Evolutionary conservation across 2,329 filamentous ascomycete species (phyloP), one percentile per base, ranked within the genome.

Genomic region (Ophiocordyceps sinensis): DNA sequence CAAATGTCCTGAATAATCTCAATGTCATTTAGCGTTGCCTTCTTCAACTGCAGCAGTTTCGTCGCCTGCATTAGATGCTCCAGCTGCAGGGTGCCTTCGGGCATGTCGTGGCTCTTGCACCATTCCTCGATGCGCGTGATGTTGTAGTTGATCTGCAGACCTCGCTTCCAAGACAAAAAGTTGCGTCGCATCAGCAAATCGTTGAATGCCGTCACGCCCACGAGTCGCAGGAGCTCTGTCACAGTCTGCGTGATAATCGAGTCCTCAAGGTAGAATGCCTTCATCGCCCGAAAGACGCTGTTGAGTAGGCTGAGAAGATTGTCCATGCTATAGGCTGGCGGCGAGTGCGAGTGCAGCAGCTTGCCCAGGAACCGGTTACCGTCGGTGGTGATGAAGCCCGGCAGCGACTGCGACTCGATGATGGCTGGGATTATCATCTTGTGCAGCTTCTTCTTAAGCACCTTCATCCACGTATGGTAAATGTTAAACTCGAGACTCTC

Each of bases 391-490:
- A 98, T 91, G 62, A 98, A 98, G 51, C 91, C 91, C 40, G 91
- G 91, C 46, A 98, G 78, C 21, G 91, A 96, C 63, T 98, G 91
- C 38, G 89, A 96, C 63, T 98, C 91, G 56, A 98, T 98, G 60
- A 98, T 98, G 42, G 91, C 91, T 1, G 91, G 91, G 41, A 98
- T 94, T 56, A 98, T 93, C 91, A 98, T 98, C 75, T 96, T 96
- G 55, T 93, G 86, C 48, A 98, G 74, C 68, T 94, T 94, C 78
- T 95, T 95, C 76, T 98, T 98, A 56, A 98, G 69, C 43, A 95
- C 85, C 73, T 98, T 98, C 91, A 98, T 98, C 91, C 91, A 98
- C 23, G 91, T 98, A 66, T 98, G 91, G 65, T 98, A 98, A 54
- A 98, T 98, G 70, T 98, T 98, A 71, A 98, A 98, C 66, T 98